phyloP scores from a whole-genome alignment of 495 filamentous ascomycete species.

The Glonium stellatum region DNA sequence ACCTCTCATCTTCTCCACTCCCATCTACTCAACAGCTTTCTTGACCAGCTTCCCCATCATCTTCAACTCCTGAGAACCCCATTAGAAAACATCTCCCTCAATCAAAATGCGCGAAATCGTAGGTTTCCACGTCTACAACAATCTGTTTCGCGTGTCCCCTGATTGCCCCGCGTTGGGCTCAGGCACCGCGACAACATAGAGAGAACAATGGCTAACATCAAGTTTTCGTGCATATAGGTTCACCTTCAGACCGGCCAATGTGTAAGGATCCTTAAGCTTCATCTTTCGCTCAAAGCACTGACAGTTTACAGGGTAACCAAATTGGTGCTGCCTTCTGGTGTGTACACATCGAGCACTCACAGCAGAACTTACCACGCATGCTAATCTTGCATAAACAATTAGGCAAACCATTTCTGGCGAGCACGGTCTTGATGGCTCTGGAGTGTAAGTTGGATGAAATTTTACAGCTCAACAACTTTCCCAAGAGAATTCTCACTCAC shows the following conservation, averaged over 20 bases:
- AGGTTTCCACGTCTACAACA: constrained; percentile 23
- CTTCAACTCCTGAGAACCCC: constrained; percentile 18
- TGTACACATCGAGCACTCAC: constrained; percentile 33
- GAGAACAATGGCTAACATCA: constrained; percentile 36
- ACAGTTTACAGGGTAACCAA: constrained; percentile 82
- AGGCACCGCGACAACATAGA: constrained; percentile 35
- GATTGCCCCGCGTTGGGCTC: constrained; percentile 30
- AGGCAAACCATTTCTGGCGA: constrained; percentile 97
- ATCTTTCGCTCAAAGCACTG: constrained; percentile 28
- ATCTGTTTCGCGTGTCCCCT: constrained; percentile 33
- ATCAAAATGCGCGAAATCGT: constrained; percentile 41
- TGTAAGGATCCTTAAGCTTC: constrained; percentile 48
- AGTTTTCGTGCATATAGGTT: constrained; percentile 56
- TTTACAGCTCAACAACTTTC: constrained; percentile 24
- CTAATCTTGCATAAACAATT: constrained; percentile 30
- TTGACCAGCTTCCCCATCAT: constrained; percentile 15
- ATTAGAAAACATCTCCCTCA: constrained; percentile 8
- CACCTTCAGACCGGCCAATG: constrained; percentile 99
- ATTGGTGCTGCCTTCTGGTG: constrained; percentile 99
- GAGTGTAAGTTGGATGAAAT: constrained; percentile 56
- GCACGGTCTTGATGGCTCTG: constrained; percentile 96
- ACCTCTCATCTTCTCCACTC: constrained; percentile 8
- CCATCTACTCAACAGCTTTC: constrained; percentile 9
- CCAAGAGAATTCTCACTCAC: constrained; percentile 13
- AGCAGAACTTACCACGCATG: constrained; percentile 17